Evolutionary conservation across 1,139 yeast genomes (phyloP), one percentile per base, ranked within the genome.

Genomic region (Saccharomyces hybrid): DNA sequence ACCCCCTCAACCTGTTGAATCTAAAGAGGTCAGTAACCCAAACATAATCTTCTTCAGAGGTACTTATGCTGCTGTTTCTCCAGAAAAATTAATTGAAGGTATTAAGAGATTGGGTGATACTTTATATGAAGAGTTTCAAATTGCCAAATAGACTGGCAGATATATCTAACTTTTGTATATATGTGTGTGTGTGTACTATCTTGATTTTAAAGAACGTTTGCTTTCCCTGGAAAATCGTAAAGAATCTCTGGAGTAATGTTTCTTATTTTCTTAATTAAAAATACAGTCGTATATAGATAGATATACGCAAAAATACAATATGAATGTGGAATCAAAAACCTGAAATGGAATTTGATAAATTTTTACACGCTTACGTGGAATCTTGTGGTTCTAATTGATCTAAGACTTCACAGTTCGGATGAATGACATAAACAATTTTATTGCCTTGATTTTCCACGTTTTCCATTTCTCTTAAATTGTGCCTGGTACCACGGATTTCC

Each of bases 321-420:
- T 23, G 23, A 19, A 19, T 19, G 19, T 19, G 44, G n/a, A 38
- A 16, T 3, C 16, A 16, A 32, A 29, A 29, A 13, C 3, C 3
- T 9, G 32, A 11, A 9, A 32, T 32, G 8, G 5, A n/a, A 32
- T 1, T n/a, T 16, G 2, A 8, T 16, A 5, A 38, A 16, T 8
- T 4, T 16, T 16, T 4, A 26, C 31, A 19, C 3, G 28, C 5
- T 42, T 13, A 16, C 19, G 16, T 19, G 48, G 52, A 55, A 48
- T 41, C 57, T 38, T 54, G 58, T 38, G 58, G 57, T 48, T 59
- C 58, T 42, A 38, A 38, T 19, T 38, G 44, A 57, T 85, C 93
- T 60, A 84, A 77, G 57, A 86, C 81, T 19, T 89, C 86, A 73
- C 91, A 87, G 70, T 93, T 91, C 53, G 98, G 98, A 75, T 93